Evolutionary conservation across 176 grass and related monocot species (phyloP).

Genomic region (Eleusine coracana): DNA sequence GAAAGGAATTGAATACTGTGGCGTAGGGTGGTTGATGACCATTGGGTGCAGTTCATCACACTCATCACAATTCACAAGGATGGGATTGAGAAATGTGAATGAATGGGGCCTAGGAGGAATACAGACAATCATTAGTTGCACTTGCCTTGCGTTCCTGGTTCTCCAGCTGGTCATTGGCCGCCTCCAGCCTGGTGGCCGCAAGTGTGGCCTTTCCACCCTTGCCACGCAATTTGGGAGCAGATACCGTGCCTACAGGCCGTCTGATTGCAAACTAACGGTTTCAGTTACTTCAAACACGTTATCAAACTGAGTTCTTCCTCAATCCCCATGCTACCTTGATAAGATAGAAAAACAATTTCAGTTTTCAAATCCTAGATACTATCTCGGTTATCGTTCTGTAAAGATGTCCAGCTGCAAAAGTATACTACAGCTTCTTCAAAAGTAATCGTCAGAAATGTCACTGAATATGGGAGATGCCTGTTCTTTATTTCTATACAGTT

Average conservation of each 20-base stretch:
- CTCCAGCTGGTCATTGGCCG: constrained; percentile 40
- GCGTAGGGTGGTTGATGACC: constrained; percentile 43
- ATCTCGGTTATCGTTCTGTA: constrained; percentile 1
- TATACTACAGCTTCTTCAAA: constrained; percentile 24
- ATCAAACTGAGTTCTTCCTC: background rate
- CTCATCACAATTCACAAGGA: background rate
- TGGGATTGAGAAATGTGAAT: background rate
- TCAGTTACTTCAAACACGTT: background rate
- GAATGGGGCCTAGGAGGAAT: constrained; percentile 22
- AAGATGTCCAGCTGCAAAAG: constrained; percentile 34
- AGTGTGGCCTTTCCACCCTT: constrained; percentile 6
- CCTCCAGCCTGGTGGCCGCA: constrained; percentile 34
- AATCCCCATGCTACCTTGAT: background rate
- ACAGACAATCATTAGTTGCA: constrained; percentile 49
- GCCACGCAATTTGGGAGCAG: constrained; percentile 20
- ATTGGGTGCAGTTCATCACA: constrained; percentile 53
- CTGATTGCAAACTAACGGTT: background rate
- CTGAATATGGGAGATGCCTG: constrained; percentile 19
- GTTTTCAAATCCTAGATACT: constrained; percentile 2
- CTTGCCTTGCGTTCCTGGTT: constrained; percentile 40
- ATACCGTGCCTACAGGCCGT: background rate
- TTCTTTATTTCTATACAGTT: constrained; percentile 5
- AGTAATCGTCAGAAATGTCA: constrained; percentile 31
- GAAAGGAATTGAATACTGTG: constrained; percentile 55
- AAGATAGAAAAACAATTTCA: background rate